Base-by-base conservation (phyloP, 1,139 yeast species). In the Sugiyamaella xylanicola region DNA sequence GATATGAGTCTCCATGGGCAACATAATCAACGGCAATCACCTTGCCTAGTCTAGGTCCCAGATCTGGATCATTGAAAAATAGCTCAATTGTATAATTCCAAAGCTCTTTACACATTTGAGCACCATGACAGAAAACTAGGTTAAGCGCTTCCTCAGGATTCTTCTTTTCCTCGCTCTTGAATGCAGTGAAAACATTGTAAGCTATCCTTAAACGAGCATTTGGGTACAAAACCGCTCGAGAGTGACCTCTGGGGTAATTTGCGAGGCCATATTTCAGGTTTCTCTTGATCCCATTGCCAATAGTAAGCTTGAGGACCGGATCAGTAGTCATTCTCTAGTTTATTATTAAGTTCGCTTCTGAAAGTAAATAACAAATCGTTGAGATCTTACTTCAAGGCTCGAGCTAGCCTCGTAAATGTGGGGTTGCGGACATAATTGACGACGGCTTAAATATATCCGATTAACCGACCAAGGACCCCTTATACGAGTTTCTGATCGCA, bases 1-100 rank as follows among this genome's bases (percentile, higher is more conserved):
- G 62, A 1, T 81, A 85, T 3, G 89, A 83, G 62, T 86, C 95
- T 2, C 91, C 89, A 65, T 85, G 91, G 54, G 77, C 77, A 4
- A 77, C 83, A n/a, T 77, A 75, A 67, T 87, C 95, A 39, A 81
- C 57, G 0, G 86, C 72, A n/a, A 86, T 65, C 4, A 81, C 78
- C 35, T 71, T 74, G 27, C 70, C 74, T 13, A 78, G 59, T 16
- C 51, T 45, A 25, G 63, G 59, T 7, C 68, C 67, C 52, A 68
- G 66, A 9, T 21, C 47, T 8, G 36, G 22, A 7, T 65, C 65
- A 46, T 65, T 61, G 51, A 73, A 74, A 53, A 74, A 76, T 63
- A 75, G 72, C 32, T 75, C 74, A 54, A 85, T 77, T 65, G 81
- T 79, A 65, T 81, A 82, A 47, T 76, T 75, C 92, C 92, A 87